Evolutionary conservation across 176 grass and related monocot genomes (phyloP).

Genomic region (Aegilops umbellulata): DNA sequence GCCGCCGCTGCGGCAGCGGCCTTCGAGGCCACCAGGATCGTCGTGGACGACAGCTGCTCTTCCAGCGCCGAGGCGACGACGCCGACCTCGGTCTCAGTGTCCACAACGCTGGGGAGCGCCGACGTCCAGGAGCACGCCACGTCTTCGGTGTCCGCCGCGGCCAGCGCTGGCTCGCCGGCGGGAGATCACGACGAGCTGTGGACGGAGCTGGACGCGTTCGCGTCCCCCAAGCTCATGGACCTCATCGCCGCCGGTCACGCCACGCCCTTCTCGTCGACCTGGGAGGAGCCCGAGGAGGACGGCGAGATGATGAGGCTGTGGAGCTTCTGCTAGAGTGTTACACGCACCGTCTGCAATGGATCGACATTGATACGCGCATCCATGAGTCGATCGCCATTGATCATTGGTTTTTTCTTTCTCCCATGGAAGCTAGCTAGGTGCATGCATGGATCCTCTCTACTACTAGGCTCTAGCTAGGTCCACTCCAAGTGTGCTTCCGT

Average conservation of each 20-base stretch:
- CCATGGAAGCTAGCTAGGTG: not conserved
- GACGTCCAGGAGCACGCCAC: constrained; percentile 25
- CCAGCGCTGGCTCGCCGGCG: constrained; percentile 15
- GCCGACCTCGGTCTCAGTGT: constrained; percentile 10
- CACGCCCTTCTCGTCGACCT: constrained; percentile 22
- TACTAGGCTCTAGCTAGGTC: not conserved
- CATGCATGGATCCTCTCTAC: not conserved
- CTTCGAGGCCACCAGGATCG: not conserved
- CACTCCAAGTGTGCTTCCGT: not conserved
- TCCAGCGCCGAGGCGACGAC: constrained; percentile 26
- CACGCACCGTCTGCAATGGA: not conserved
- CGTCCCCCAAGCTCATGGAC: constrained; percentile 47
- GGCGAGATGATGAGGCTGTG: constrained; percentile 56
- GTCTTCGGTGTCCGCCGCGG: constrained; percentile 14
- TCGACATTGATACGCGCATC: not conserved
- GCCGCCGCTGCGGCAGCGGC: constrained; percentile 63
- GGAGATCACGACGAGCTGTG: constrained; percentile 28
- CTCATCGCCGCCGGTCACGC: constrained; percentile 14
- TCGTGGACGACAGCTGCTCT: constrained; percentile 29
- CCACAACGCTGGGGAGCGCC: constrained; percentile 2
- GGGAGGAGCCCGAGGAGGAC: constrained; percentile 63
- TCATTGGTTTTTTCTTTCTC: constrained; percentile 14
- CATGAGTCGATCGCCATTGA: not conserved
- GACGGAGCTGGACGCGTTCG: constrained; percentile 43
- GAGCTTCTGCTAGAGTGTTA: constrained; percentile 42